These are phyloP conservation scores for Rhodofomes roseus DNA, from an alignment of 1,284 basidiomycete species.

Conservation along the genomic window DNA sequence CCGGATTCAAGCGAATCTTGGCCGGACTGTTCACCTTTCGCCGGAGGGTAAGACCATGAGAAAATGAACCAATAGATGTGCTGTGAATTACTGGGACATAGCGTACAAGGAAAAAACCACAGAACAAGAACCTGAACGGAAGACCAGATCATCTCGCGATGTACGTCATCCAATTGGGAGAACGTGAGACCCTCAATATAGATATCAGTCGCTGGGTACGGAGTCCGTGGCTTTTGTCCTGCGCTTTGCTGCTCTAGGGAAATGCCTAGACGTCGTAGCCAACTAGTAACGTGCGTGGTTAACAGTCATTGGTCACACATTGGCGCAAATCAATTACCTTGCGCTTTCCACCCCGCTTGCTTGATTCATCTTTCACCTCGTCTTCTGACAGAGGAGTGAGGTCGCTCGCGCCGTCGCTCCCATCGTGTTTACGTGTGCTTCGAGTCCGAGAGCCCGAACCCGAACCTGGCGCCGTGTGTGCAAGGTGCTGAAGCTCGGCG, in stretches of 20 bases:
- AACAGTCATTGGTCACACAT: background rate
- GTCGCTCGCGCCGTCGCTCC: conserved; percentile 30
- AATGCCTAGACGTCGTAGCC: background rate
- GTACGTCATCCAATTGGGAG: too few species aligned
- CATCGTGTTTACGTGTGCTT: conserved; percentile 7
- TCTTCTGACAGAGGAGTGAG: conserved; percentile 30
- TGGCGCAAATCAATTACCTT: conserved; percentile 12
- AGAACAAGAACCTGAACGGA: too few species aligned
- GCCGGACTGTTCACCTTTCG: too few species aligned
- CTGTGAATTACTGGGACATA: too few species aligned
- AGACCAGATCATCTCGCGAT: too few species aligned
- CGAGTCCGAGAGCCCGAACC: background rate
- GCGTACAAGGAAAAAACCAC: too few species aligned
- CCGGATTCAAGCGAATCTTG: too few species aligned
- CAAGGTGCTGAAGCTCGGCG: conserved; percentile 56
- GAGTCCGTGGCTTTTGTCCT: background rate
- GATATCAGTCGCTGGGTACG: too few species aligned
- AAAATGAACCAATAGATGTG: too few species aligned
- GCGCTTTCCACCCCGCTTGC: conserved; percentile 14
- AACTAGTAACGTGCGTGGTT: background rate
- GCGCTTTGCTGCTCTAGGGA: background rate
- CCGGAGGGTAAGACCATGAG: too few species aligned
- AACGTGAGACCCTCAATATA: too few species aligned
- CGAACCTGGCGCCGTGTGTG: background rate
- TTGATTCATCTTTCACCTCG: conserved; percentile 8